These are phyloP conservation scores for Wickerhamiella azymoides DNA, from an alignment of 805 yeast species.

Conservation along the genomic window DNA sequence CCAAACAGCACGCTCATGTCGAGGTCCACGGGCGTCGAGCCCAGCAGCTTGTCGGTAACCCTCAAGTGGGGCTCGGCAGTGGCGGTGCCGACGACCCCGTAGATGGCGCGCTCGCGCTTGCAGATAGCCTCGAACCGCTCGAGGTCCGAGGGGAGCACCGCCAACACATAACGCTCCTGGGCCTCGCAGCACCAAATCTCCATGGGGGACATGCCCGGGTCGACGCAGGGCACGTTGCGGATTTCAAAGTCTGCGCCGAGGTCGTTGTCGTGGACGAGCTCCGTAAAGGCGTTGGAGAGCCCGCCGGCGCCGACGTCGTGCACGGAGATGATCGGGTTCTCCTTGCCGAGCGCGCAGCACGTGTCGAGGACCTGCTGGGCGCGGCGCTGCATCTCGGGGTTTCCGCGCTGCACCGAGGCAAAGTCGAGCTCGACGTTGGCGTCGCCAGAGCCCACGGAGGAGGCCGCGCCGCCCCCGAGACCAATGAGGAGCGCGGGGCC, in stretches of 20 bases:
- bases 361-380: conserved; percentile 96
- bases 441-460: conserved; percentile 79
- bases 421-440: conserved; percentile 93
- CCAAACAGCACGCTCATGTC: conserved; percentile 94
- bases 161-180: conserved; percentile 93
- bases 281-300: conserved; percentile 91
- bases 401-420: conserved; percentile 98
- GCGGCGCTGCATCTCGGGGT: conserved; percentile 98
- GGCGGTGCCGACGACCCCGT: conserved; percentile 90
- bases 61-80: conserved; percentile 73
- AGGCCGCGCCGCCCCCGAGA: conserved; percentile 99
- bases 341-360: conserved; percentile 68
- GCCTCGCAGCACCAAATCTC: conserved; percentile 99
- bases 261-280: conserved; percentile 91
- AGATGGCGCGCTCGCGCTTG: conserved; percentile 91
- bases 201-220: conserved; percentile 98
- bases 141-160: conserved; percentile 70
- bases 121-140: conserved; percentile 63
- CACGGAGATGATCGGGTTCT: conserved; percentile 77
- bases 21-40: conserved; percentile 82
- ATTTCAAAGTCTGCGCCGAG: conserved; percentile 89
- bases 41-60: conserved; percentile 62
- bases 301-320: conserved; percentile 99
- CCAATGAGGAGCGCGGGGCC: conserved; percentile 98
- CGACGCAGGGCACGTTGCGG: conserved; percentile 77